phyloP scores from a whole-genome alignment of 116 monocot species.

The Posidonia oceanica region DNA sequence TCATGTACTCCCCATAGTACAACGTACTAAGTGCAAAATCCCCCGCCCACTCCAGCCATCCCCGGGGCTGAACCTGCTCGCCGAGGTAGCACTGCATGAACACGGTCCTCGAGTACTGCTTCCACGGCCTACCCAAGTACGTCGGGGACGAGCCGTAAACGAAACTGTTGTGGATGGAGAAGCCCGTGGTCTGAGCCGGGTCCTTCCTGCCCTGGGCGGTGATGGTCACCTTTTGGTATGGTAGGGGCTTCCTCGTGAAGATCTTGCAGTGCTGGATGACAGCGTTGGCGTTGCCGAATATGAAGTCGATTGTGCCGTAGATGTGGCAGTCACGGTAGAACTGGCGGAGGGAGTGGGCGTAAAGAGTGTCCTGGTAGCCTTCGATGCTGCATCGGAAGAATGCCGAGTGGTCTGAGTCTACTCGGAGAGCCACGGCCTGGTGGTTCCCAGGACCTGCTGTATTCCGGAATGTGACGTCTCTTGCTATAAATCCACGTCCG shows the following conservation, averaged over 20 bases:
- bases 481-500: slow-evolving; percentile 69
- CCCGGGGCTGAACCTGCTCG: slow-evolving; percentile 36
- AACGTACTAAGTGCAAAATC: slow-evolving; percentile 54
- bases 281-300: slow-evolving; percentile 77
- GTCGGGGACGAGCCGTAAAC: slow-evolving; percentile 47
- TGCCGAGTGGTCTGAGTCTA: slow-evolving; percentile 63
- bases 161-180: slow-evolving; percentile 59
- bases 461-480: slow-evolving; percentile 82
- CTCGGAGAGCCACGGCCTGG: slow-evolving; percentile 90
- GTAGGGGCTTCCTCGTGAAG: slow-evolving; percentile 31
- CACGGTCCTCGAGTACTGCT: slow-evolving; percentile 64
- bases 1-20: slow-evolving; percentile 84
- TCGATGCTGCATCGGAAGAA: slow-evolving; percentile 92
- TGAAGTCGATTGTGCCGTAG: slow-evolving; percentile 88
- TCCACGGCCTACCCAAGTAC: slow-evolving; percentile 91
- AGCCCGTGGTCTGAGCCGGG: slow-evolving; percentile 61
- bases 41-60: slow-evolving; percentile 86
- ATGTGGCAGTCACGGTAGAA: slow-evolving; percentile 89
- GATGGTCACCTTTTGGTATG: slow-evolving; percentile 48
- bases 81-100: slow-evolving; percentile 81
- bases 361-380: slow-evolving; percentile 90
- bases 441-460: slow-evolving; percentile 65
- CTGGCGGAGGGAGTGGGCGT: slow-evolving; percentile 87
- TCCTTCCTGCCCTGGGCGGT: slow-evolving; percentile 80
- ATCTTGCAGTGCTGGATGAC: slow-evolving; percentile 76